Percentiles rank a stretch among this genome's conserved stretches.
phyloP scores from a whole-genome alignment of 1,284 basidiomycete species.

The Fomitiporia mediterranea region DNA sequence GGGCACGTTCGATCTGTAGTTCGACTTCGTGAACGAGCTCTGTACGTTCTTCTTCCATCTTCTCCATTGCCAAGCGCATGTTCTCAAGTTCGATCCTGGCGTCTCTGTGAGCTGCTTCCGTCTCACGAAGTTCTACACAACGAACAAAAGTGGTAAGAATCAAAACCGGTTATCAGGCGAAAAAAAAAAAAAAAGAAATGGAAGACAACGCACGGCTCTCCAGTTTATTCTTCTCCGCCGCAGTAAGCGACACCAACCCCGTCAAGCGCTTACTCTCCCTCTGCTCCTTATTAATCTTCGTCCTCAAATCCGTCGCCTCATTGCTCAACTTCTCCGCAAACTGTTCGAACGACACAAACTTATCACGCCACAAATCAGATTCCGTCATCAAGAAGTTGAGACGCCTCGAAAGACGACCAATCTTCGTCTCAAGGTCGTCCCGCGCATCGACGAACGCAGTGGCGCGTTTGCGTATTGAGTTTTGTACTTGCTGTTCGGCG shows the following conservation, averaged over 20 bases:
- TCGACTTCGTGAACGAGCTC: slow-evolving; percentile 87
- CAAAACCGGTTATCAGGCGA: slow-evolving; percentile 11
- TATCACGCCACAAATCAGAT: slow-evolving; percentile 84
- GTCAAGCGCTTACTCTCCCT: slow-evolving; percentile 78
- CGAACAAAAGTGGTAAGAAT: slow-evolving; percentile 9
- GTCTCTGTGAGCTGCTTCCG: slow-evolving; percentile 68
- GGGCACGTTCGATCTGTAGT: slow-evolving; percentile 78
- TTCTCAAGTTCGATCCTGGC: slow-evolving; percentile 62
- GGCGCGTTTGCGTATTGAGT: slow-evolving; percentile 83
- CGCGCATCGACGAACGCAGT: slow-evolving; percentile 90
- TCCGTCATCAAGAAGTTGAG: slow-evolving; percentile 91
- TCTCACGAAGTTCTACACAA: slow-evolving; percentile 58
- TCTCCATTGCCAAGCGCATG: slow-evolving; percentile 76
- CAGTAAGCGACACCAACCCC: slow-evolving; percentile 69
- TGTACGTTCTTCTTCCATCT: slow-evolving; percentile 77
- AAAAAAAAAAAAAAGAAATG: too few species aligned
- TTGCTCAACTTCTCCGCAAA: slow-evolving; percentile 87
- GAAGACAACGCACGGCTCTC: slow-evolving; percentile 70
- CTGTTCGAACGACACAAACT: slow-evolving; percentile 87
- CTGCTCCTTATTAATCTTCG: slow-evolving; percentile 86
- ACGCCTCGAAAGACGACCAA: slow-evolving; percentile 73
- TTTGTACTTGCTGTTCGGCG: slow-evolving; percentile 80
- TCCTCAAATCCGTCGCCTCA: slow-evolving; percentile 75
- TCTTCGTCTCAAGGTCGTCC: slow-evolving; percentile 88
- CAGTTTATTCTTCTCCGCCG: slow-evolving; percentile 70